These are phyloP conservation scores for Cercospora berteroae DNA, from an alignment of 2,329 filamentous ascomycete genomes.

Conservation along the genomic window DNA sequence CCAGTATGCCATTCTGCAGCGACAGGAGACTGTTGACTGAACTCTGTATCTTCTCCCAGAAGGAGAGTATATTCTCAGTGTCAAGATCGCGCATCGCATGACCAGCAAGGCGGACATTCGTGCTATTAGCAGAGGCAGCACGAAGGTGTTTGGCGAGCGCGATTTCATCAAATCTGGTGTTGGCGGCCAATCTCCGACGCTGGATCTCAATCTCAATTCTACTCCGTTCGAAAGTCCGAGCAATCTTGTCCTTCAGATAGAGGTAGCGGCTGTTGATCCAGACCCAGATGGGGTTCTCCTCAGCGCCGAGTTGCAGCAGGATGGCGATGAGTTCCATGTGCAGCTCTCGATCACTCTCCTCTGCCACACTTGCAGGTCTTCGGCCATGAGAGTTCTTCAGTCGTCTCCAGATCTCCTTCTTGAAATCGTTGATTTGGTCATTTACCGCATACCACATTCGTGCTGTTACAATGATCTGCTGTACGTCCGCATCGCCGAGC, in stretches of 20 bases:
- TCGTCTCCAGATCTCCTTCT: constrained; percentile 82
- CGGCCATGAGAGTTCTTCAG: constrained; percentile 46
- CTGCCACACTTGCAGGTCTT: constrained; percentile 28
- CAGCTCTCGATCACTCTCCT: constrained; percentile 61
- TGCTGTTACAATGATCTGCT: constrained; percentile 82
- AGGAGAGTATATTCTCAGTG: constrained; percentile 73
- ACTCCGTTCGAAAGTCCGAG: constrained; percentile 75
- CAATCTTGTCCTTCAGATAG: constrained; percentile 82
- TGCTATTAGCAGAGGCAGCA: constrained; percentile 49
- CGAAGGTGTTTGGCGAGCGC: constrained; percentile 73
- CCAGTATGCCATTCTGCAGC: constrained; percentile 71
- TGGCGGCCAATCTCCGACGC: constrained; percentile 72
- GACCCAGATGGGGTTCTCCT: constrained; percentile 94
- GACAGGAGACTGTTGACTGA: constrained; percentile 76
- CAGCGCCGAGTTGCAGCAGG: constrained; percentile 87
- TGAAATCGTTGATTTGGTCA: constrained; percentile 80
- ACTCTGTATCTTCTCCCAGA: constrained; percentile 84
- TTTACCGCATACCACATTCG: constrained; percentile 96
- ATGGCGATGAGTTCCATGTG: constrained; percentile 89
- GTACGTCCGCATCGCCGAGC: constrained; percentile 73
- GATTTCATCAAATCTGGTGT: constrained; percentile 67
- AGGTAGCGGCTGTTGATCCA: constrained; percentile 92
- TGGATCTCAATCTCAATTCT: constrained; percentile 91
- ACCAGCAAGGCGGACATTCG: constrained; percentile 25
- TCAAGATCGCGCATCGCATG: constrained; percentile 63